phyloP scores from a whole-genome alignment of 148 eudicot species.

The Silene conica region DNA sequence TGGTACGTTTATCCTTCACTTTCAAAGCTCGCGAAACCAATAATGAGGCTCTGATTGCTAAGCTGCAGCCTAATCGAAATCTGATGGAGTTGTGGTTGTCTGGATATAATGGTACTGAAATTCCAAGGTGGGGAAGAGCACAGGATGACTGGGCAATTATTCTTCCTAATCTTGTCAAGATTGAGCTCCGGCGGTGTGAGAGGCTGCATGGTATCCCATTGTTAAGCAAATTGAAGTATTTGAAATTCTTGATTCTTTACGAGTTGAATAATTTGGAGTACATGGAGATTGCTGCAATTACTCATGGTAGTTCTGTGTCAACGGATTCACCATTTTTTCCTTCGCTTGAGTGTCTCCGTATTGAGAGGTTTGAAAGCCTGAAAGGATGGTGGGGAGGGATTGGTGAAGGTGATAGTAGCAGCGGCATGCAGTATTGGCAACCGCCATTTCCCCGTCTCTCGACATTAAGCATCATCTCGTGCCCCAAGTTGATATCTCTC shows the following conservation, averaged over 20 bases:
- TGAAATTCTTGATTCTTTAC: constrained; percentile 3
- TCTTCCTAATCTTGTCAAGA: constrained; percentile 21
- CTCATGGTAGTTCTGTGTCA: not conserved
- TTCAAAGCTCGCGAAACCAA: not conserved
- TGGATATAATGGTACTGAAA: not conserved
- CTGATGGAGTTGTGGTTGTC: not conserved
- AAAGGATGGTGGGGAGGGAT: constrained; percentile 20
- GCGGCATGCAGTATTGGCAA: not conserved
- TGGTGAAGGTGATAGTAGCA: not conserved
- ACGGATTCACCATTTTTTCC: constrained; percentile 13
- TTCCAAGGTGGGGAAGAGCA: constrained; percentile 22
- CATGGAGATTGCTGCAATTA: constrained; percentile 5
- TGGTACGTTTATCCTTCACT: not conserved
- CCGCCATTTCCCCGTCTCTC: constrained; percentile 15
- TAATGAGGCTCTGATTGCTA: not conserved
- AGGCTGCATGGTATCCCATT: constrained; percentile 6
- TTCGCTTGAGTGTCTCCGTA: constrained; percentile 10
- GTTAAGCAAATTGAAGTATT: constrained; percentile 4
- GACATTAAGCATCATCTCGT: not conserved
- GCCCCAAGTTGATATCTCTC: constrained; percentile 8
- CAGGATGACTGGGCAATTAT: not conserved
- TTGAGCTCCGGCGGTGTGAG: not conserved
- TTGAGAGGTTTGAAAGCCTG: not conserved
- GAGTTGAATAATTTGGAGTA: constrained; percentile 10
- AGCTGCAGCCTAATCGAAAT: constrained; percentile 19